phyloP scores from a whole-genome alignment of 805 yeast genomes.

The Komagataella populi region DNA sequence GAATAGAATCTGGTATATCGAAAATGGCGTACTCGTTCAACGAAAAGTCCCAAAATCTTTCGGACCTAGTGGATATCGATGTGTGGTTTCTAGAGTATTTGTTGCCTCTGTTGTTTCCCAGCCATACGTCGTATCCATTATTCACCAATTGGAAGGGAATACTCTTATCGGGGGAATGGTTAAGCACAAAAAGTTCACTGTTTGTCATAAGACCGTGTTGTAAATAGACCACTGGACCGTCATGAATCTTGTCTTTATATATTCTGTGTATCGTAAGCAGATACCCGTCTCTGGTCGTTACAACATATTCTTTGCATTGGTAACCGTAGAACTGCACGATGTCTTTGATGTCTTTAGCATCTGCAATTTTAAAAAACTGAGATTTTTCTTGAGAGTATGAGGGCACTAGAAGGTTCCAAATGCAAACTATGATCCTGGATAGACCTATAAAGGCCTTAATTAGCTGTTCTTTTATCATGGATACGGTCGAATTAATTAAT shows the following conservation, averaged over 20 bases:
- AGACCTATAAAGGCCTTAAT: neutral
- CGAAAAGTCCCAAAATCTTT: conserved; percentile 80
- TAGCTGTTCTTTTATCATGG: neutral
- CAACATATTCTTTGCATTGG: conserved; percentile 63
- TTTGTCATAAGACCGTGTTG: conserved; percentile 91
- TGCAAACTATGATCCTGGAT: neutral
- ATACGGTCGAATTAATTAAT: neutral
- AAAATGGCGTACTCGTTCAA: conserved; percentile 85
- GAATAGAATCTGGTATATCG: conserved; percentile 79
- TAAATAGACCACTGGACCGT: conserved; percentile 46
- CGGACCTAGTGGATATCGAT: conserved; percentile 20
- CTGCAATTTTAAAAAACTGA: conserved; percentile 6
- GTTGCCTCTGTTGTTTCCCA: conserved; percentile 88
- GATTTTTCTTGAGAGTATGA: neutral
- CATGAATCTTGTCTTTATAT: neutral
- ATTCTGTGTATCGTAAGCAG: conserved; percentile 67
- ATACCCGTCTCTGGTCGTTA: conserved; percentile 67
- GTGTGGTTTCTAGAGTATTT: conserved; percentile 80
- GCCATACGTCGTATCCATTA: conserved; percentile 86
- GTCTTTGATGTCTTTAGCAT: conserved; percentile 17
- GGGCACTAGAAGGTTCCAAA: neutral
- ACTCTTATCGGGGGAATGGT: conserved; percentile 24
- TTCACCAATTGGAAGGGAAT: conserved; percentile 71
- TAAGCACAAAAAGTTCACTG: conserved; percentile 54
- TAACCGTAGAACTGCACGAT: conserved; percentile 36